Percentiles rank a stretch among this genome's conserved stretches.
Evolutionary conservation across 306 rosid species (phyloP).

Genomic region (Psophocarpus tetragonolobus): DNA sequence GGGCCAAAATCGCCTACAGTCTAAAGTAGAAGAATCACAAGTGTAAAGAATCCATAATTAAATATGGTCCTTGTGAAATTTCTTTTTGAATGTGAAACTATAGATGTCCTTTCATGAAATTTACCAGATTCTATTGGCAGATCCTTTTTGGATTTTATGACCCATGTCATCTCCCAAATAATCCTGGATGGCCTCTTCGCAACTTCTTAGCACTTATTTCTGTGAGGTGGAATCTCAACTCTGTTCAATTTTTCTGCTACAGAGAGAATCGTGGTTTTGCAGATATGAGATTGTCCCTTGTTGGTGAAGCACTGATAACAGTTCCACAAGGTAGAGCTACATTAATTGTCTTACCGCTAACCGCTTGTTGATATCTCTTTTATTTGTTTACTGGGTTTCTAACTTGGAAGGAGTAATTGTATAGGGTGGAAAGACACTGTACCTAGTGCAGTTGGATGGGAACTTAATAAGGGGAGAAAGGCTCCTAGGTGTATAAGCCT

Average conservation of each 20-base stretch:
- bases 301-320: slow-evolving; percentile 76
- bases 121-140: slow-evolving; percentile 55
- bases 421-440: slow-evolving; percentile 59
- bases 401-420: slow-evolving; percentile 28
- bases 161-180: slow-evolving; percentile 85
- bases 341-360: slow-evolving; percentile 29
- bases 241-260: slow-evolving; percentile 76
- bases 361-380: slow-evolving; percentile 27
- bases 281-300: slow-evolving; percentile 76
- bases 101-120: slow-evolving; percentile 30
- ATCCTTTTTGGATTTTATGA: slow-evolving; percentile 92
- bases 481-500: slow-evolving; percentile 75
- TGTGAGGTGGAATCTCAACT: slow-evolving; percentile 76
- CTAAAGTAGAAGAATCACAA: neutral
- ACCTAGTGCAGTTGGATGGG: slow-evolving; percentile 94
- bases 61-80: slow-evolving; percentile 17
- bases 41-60: neutral
- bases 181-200: slow-evolving; percentile 98
- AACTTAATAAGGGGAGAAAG: slow-evolving; percentile 73
- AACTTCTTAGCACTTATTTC: slow-evolving; percentile 82
- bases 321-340: slow-evolving; percentile 63
- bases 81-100: slow-evolving; percentile 19
- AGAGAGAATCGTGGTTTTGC: slow-evolving; percentile 96
- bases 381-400: slow-evolving; percentile 27
- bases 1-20: neutral